Evolutionary conservation across 108 stramenopile genomes (phyloP).

Genomic region (Fragilaria radians): DNA sequence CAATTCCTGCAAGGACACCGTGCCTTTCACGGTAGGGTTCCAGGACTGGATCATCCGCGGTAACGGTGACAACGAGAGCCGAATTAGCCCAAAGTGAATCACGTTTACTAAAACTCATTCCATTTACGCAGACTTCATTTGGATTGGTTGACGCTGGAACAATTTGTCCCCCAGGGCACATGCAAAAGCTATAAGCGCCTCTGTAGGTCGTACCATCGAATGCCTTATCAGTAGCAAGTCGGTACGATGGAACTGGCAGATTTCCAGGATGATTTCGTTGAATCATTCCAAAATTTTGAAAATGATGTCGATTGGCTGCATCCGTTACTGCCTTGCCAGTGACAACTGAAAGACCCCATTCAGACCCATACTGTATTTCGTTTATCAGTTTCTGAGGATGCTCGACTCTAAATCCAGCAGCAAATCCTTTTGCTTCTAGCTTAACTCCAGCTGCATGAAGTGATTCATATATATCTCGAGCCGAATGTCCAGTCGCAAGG

Average conservation of each 20-base stretch:
- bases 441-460: constrained; percentile 60
- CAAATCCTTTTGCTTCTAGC: constrained; percentile 91
- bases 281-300: constrained; percentile 14
- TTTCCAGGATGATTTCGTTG: constrained; percentile 28
- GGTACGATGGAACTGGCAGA: constrained; percentile 85
- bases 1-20: constrained; percentile 65
- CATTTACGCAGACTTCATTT: constrained; percentile 89
- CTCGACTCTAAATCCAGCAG: constrained; percentile 92
- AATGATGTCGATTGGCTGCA: constrained; percentile 46
- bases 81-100: constrained; percentile 89
- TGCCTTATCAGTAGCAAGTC: constrained; percentile 80
- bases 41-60: constrained; percentile 71
- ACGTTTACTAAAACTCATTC: constrained; percentile 90
- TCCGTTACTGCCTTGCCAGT: constrained; percentile 71
- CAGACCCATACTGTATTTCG: constrained; percentile 79
- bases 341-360: constrained; percentile 62
- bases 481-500: constrained; percentile 89
- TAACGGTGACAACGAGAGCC: constrained; percentile 88
- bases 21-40: constrained; percentile 51
- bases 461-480: constrained; percentile 84
- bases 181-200: constrained; percentile 65
- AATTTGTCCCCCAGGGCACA: constrained; percentile 83
- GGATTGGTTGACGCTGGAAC: constrained; percentile 85
- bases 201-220: constrained; percentile 52
- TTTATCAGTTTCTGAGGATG: constrained; percentile 89